These are phyloP conservation scores for Candida michaelii DNA, from an alignment of 805 yeast genomes.

Conservation along the genomic window DNA sequence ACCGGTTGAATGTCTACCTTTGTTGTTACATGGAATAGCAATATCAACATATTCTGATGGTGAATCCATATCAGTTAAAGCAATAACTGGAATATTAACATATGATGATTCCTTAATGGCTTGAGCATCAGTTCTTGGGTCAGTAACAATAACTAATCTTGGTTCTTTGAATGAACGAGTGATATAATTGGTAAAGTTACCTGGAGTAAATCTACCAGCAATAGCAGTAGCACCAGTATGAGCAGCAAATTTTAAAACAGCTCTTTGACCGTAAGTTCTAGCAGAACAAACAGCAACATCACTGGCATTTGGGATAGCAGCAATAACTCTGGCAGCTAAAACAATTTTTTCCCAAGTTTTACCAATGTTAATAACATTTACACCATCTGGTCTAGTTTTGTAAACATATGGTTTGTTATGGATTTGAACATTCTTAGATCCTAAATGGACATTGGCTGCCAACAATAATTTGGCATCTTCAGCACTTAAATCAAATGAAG, in stretches of 20 bases:
- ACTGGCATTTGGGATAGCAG: conserved; percentile 97
- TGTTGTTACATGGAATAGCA: conserved; percentile 99
- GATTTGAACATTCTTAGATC: conserved; percentile 99
- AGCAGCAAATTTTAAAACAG: conserved; percentile 98
- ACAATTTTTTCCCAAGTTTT: conserved; percentile 99
- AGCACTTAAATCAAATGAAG: conserved; percentile 88
- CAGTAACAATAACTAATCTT: conserved; percentile 98
- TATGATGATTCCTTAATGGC: conserved; percentile 99
- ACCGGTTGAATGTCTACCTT: conserved; percentile 99
- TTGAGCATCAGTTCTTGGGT: conserved; percentile 99
- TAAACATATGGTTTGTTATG: conserved; percentile 96
- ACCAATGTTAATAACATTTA: conserved; percentile 95
- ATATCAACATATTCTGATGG: conserved; percentile 99
- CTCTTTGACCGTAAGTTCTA: conserved; percentile 99
- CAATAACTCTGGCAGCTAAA: conserved; percentile 99
- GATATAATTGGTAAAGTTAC: conserved; percentile 99
- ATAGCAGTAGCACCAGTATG: conserved; percentile 99
- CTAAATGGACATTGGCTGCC: conserved; percentile 99
- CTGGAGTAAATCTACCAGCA: conserved; percentile 99
- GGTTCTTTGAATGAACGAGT: conserved; percentile 99
- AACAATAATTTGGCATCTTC: conserved; percentile 98
- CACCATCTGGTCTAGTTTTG: conserved; percentile 99
- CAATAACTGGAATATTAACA: conserved; percentile 99
- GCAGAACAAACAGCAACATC: conserved; percentile 99
- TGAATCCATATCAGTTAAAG: conserved; percentile 97